phyloP scores from a whole-genome alignment of 306 rosid species.

The Canavalia gladiata region DNA sequence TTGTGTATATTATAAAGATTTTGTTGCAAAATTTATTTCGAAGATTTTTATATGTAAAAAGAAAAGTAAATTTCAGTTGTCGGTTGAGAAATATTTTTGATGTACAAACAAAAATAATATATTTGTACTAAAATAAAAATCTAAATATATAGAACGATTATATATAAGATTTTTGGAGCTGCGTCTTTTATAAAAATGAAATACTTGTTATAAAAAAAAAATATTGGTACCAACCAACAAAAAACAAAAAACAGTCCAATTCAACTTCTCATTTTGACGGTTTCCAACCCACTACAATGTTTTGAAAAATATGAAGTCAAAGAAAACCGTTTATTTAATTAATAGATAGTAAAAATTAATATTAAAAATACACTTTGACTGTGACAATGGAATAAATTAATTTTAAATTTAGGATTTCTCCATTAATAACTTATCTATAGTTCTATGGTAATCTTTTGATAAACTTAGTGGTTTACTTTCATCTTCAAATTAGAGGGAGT shows the following conservation, averaged over 20 bases:
- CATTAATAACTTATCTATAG: neutral
- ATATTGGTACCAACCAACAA: neutral
- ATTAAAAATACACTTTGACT: neutral
- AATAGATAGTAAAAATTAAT: neutral
- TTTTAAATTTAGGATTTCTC: neutral
- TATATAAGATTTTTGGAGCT: neutral
- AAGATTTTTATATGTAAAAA: no score
- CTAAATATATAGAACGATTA: neutral
- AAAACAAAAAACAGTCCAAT: no score
- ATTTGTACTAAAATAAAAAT: neutral
- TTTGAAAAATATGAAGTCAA: neutral
- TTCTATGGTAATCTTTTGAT: neutral
- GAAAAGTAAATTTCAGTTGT: no score
- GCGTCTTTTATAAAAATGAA: neutral
- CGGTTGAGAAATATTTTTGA: no score
- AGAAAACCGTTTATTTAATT: slow-evolving; percentile 16
- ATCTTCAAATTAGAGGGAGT: neutral
- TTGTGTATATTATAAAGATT: no score
- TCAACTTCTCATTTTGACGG: slow-evolving; percentile 1
- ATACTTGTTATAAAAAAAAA: neutral
- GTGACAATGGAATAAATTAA: neutral
- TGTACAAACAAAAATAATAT: no score
- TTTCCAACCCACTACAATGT: neutral
- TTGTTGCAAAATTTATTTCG: no score
- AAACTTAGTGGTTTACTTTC: neutral